These are phyloP conservation scores for Terana coerulea DNA, from an alignment of 768 basidiomycete species.

Conservation along the genomic window DNA sequence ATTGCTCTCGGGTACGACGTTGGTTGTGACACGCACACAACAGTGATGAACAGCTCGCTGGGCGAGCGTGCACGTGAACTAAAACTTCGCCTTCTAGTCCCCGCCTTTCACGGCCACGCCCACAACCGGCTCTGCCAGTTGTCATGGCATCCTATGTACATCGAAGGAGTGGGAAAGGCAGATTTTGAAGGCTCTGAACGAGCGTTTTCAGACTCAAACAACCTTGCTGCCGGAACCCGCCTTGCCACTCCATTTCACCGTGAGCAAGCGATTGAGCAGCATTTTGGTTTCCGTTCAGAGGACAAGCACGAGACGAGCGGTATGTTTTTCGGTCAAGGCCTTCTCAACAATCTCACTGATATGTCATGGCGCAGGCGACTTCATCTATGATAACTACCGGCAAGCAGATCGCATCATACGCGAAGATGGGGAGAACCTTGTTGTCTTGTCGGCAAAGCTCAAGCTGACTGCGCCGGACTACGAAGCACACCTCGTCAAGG, in stretches of 20 bases:
- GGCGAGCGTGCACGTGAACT: conserved; percentile 5
- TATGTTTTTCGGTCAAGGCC: too few relatives aligned
- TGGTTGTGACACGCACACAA: conserved; percentile 22
- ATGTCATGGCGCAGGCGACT: not conserved
- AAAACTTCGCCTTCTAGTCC: conserved; percentile 17
- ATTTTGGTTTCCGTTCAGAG: conserved; percentile 19
- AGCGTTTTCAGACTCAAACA: conserved; percentile 25
- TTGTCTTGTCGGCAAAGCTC: not conserved
- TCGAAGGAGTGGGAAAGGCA: conserved; percentile 22
- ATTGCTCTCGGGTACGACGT: conserved; percentile 24
- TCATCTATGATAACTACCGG: conserved; percentile 13
- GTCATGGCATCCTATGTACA: conserved; percentile 25
- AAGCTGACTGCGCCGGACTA: too few relatives aligned
- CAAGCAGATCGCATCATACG: too few relatives aligned
- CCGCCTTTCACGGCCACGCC: conserved; percentile 28
- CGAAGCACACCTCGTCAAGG: conserved; percentile 11
- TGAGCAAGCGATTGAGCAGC: conserved; percentile 23
- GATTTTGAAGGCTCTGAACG: conserved; percentile 28
- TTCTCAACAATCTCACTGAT: not conserved
- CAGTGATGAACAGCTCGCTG: conserved; percentile 14
- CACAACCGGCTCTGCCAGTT: conserved; percentile 28
- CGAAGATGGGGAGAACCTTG: not conserved
- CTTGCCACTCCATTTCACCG: conserved; percentile 26
- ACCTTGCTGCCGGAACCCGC: conserved; percentile 17
- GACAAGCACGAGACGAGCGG: conserved; percentile 23